Conservation (phyloP, 108 stramenopile species). For the Phaeodactylum tricornutum region DNA sequence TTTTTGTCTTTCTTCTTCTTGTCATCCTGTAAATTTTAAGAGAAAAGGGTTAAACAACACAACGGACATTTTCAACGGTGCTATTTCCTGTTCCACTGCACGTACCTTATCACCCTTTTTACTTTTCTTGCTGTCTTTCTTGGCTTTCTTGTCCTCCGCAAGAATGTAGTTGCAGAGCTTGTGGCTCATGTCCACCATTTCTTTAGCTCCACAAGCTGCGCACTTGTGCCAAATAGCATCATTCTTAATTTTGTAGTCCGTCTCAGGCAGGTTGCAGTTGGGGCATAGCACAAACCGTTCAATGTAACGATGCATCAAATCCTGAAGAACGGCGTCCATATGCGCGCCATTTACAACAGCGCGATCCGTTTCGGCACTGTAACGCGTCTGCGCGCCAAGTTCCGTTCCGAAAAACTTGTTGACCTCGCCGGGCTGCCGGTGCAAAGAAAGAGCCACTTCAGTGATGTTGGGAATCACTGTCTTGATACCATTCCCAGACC, state of each 20-base stretch:
- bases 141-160: constrained; percentile 82
- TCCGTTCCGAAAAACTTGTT: constrained; percentile 99
- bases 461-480: constrained; percentile 94
- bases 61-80: no score
- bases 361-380: constrained; percentile 84
- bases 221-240: constrained; percentile 91
- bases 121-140: constrained; percentile 48
- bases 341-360: constrained; percentile 98
- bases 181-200: constrained; percentile 95
- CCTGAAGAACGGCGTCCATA: constrained; percentile 81
- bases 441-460: constrained; percentile 74
- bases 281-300: constrained; percentile 96
- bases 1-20: constrained; percentile 24
- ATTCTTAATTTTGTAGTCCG: constrained; percentile 95
- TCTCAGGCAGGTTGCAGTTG: constrained; percentile 93
- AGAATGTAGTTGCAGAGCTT: constrained; percentile 89
- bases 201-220: constrained; percentile 95
- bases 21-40: constrained; percentile 30
- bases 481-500: constrained; percentile 98
- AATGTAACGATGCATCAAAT: constrained; percentile 87
- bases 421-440: constrained; percentile 88
- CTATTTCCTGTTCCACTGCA: no score
- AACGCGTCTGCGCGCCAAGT: constrained; percentile 95
- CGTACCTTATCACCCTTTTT: constrained; percentile 32
- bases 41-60: constrained; percentile 1